Evolutionary conservation across 306 rosid genomes (phyloP).

Genomic region (Hylodesmum podocarpum): DNA sequence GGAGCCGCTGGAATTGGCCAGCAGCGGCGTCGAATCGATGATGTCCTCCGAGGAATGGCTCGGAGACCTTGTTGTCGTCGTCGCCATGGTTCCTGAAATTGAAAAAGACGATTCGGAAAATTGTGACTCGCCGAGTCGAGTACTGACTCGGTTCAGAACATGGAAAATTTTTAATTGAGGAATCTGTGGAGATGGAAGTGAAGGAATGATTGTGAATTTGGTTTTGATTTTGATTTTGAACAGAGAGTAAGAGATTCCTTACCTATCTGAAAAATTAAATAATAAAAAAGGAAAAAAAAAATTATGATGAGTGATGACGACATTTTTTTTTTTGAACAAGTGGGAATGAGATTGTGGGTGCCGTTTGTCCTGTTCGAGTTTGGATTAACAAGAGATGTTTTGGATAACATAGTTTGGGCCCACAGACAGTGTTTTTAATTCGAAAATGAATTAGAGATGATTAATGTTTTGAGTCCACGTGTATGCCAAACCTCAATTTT

Average conservation of each 20-base stretch:
- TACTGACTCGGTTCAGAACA: slow-evolving; percentile 33
- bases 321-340: background rate
- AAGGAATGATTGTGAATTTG: background rate
- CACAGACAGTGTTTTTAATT: background rate
- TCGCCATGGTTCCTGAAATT: background rate
- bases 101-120: slow-evolving; percentile 8
- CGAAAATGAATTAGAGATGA: too few species aligned
- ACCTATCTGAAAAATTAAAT: background rate
- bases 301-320: slow-evolving; percentile 1
- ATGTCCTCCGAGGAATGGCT: slow-evolving; percentile 67
- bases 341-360: background rate
- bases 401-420: background rate
- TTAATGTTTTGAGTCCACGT: background rate
- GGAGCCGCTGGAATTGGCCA: slow-evolving; percentile 52
- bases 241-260: background rate
- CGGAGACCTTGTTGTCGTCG: slow-evolving; percentile 70
- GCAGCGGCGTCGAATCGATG: slow-evolving; percentile 70
- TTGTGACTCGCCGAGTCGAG: slow-evolving; percentile 26
- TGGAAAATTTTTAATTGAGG: background rate
- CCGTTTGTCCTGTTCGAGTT: slow-evolving; percentile 17
- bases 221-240: slow-evolving; percentile 21
- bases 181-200: background rate
- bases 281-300: background rate
- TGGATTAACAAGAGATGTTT: background rate
- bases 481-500: too few species aligned